Percentiles rank a stretch among this genome's conserved stretches.
Evolutionary conservation across 352 stramenopile species (phyloP).

Genomic region (Chrysophaeum taylorii): DNA sequence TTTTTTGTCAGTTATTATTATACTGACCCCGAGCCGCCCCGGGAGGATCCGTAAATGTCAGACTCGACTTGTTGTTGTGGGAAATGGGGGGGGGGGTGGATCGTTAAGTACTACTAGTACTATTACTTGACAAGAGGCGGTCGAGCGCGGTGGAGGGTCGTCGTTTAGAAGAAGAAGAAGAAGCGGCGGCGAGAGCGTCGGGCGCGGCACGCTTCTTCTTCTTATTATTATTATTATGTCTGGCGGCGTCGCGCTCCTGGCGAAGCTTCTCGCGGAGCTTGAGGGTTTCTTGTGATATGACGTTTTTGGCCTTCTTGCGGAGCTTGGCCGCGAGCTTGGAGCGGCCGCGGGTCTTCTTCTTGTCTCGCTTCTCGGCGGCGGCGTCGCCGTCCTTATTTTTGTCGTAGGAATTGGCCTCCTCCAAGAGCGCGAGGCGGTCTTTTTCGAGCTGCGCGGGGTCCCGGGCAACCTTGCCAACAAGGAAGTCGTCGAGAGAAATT

Average conservation of each 20-base stretch:
- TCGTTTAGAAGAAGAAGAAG: constrained; percentile 24
- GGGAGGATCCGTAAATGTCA: too few species aligned
- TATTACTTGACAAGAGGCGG: constrained; percentile 68
- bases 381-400: constrained; percentile 34
- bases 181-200: not conserved
- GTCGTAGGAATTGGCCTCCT: constrained; percentile 34
- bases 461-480: constrained; percentile 77
- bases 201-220: not conserved
- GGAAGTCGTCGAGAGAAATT: constrained; percentile 88
- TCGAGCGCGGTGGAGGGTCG: constrained; percentile 63
- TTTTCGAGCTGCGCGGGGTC: constrained; percentile 69
- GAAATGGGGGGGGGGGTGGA: too few species aligned
- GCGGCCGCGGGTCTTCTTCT: constrained; percentile 90
- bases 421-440: constrained; percentile 40
- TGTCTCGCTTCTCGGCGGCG: constrained; percentile 60
- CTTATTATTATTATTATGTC: not conserved
- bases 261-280: constrained; percentile 60
- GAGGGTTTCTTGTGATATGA: constrained; percentile 85
- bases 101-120: too few species aligned
- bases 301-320: constrained; percentile 91
- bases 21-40: too few species aligned
- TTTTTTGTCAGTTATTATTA: too few species aligned
- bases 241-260: not conserved
- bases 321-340: constrained; percentile 92
- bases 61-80: too few species aligned